Base-by-base conservation (phyloP, 495 filamentous ascomycete species). In the Aspergillus affinis region DNA sequence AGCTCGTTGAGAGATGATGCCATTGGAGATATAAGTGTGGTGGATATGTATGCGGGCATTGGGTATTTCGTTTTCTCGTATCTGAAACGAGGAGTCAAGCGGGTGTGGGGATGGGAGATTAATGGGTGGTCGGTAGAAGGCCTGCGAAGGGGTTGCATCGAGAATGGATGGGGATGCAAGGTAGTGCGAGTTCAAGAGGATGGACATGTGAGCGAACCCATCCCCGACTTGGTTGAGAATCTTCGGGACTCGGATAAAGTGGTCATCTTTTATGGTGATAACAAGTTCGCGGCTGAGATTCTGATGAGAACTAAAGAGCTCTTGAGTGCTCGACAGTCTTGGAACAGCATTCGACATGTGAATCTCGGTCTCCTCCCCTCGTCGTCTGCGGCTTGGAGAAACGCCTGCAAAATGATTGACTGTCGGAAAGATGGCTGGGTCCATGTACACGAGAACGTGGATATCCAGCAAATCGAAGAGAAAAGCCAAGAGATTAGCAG, bases 41-140 rank as follows among this genome's bases (percentile, higher is more conserved):
- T 94, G 0, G 93, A 97, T 70, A 73, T 97, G 64, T 97, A 93
- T 78, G 90, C 90, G 3, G 93, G 93, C 0, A 95, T 97, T 60
- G 93, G 93, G 2, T 97, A 97, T 70, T 97, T 97, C 71, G 82
- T 88, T 17, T 93, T 96, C 62, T 86, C 83, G 36, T 96, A 94
- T 67, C 77, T 86, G 19, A 81, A 77, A 59, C 78, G 88, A n/a
- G 92, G 92, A 0, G 76, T 90, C 57, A 66, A 66, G 48, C 79
- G 83, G 51, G 88, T 96, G 9, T 76, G 93, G 59, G 90, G 91
- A 64, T 97, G 90, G 89, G 93, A 97, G 69, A 72, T 97, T 21
- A 97, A 92, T 73, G 82, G 84, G 5, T 96, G 91, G 91, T 91
- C 88, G 61, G 83, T 92, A 0, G 93, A 96, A 72, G 93, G 91